Base-by-base conservation (phyloP, 2,329 filamentous ascomycete species). In the Fragosphaeria purpurea region DNA sequence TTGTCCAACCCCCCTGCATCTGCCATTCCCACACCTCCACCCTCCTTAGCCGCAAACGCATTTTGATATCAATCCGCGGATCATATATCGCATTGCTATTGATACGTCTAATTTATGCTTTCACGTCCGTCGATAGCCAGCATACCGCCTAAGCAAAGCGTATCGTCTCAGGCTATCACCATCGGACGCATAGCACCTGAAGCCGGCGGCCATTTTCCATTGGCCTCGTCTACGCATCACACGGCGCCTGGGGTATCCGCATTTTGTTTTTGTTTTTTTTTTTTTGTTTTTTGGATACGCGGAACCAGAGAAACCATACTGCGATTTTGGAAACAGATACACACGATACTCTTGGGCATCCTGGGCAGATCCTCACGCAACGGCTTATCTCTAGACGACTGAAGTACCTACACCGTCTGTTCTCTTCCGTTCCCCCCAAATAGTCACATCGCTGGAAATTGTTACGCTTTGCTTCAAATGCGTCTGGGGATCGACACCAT, bases 381-480 rank as follows among this genome's bases (percentile, higher is more conserved):
- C 41, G 42, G 13, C 55, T 58, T 59, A 56, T 58, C 55, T 52
- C 43, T 22, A 41, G 35, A n/a, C 22, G 32, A 30, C 2, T 37
- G 7, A 11, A 37, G 7, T 37, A 7, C 34, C 8, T 44, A 12
- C 43, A 11, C 12, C 42, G 12, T 6, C 13, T 37, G 45, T 31
- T 32, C 41, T 10, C 41, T 41, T 47, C 46, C 37, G 44, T 42
- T 8, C 41, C 40, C 46, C 32, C 22, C 31, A 37, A 37, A 46
- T 32, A n/a, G 32, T 30, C n/a, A 6, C 30, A 1, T 33, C 53
- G 55, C 57, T 59, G 56, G 56, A 58, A 56, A 58, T 34, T 44
- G 55, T 58, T 22, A 3, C 22, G 22, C 30, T 2, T 33, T 54
- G 55, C 57, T 59, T 56, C 56, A 57, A 58, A 56, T 59, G 40